Evolutionary conservation across 495 filamentous ascomycete species (phyloP).

Genomic region (Penicillium steckii): DNA sequence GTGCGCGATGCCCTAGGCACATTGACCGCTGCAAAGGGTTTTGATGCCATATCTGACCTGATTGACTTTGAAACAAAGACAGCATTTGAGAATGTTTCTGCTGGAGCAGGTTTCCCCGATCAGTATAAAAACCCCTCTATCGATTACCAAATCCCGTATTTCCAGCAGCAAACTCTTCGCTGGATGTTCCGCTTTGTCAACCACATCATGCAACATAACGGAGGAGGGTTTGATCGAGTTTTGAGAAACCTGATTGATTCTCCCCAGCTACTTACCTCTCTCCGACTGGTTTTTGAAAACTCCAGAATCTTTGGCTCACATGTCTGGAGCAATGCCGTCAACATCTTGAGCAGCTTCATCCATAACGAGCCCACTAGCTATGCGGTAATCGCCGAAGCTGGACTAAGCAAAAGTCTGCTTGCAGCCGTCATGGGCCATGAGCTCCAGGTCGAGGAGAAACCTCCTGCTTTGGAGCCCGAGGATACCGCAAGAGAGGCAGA

Average conservation of each 20-base stretch:
- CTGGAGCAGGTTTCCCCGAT: constrained; percentile 71
- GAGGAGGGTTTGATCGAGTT: constrained; percentile 82
- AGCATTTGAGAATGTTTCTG: constrained; percentile 60
- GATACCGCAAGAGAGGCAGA: constrained; percentile 23
- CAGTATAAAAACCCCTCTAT: constrained; percentile 76
- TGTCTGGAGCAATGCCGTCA: constrained; percentile 90
- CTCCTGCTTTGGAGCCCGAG: constrained; percentile 25
- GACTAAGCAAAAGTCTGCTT: constrained; percentile 79
- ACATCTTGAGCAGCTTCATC: constrained; percentile 91
- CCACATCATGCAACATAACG: constrained; percentile 85
- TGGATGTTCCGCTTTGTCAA: constrained; percentile 95
- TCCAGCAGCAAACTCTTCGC: constrained; percentile 87
- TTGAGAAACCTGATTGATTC: constrained; percentile 94
- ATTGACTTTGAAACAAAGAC: constrained; percentile 75
- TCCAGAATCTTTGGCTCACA: constrained; percentile 77
- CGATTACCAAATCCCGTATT: constrained; percentile 90
- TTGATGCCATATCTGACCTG: constrained; percentile 83
- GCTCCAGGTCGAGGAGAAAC: constrained; percentile 33
- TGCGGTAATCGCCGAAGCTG: constrained; percentile 89
- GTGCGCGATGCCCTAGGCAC: constrained; percentile 77
- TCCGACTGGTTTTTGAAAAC: constrained; percentile 81
- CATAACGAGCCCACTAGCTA: constrained; percentile 99
- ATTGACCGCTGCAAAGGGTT: constrained; percentile 73
- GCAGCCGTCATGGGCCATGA: constrained; percentile 67
- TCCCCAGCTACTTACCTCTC: constrained; percentile 71